Conservation (phyloP, 1,284 basidiomycete species). For the Ceratobasidium papillatum region DNA sequence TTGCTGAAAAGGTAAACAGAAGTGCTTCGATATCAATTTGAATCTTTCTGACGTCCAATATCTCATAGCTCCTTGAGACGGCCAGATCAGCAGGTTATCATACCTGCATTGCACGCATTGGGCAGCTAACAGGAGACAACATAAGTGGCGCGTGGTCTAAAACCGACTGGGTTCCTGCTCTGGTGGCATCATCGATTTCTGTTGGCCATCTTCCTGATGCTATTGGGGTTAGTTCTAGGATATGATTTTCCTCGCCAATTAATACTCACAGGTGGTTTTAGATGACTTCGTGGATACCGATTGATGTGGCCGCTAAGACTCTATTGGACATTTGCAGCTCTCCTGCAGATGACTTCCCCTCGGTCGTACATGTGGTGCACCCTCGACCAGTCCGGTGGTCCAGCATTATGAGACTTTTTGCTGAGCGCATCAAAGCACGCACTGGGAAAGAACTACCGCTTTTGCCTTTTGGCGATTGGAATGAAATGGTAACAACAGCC, state of each 20-base stretch:
- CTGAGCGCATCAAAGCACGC: not conserved
- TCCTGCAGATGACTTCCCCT: not conserved
- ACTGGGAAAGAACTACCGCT: constrained; percentile 10
- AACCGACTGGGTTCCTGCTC: constrained; percentile 42
- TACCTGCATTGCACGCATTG: constrained; percentile 40
- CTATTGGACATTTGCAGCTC: constrained; percentile 8
- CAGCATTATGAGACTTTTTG: constrained; percentile 12
- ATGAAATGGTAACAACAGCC: constrained; percentile 1
- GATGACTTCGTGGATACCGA: constrained; percentile 28
- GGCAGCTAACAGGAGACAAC: constrained; percentile 41
- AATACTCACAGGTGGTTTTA: not conserved
- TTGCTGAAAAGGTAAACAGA: constrained; percentile 40
- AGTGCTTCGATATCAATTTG: not conserved
- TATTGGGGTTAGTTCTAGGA: constrained; percentile 20
- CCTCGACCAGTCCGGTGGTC: constrained; percentile 15
- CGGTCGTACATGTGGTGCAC: constrained; percentile 33
- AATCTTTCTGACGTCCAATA: not conserved
- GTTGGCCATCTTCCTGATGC: constrained; percentile 34
- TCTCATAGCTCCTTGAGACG: constrained; percentile 22
- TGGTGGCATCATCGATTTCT: constrained; percentile 36
- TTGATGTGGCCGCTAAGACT: constrained; percentile 22
- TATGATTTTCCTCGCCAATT: not conserved
- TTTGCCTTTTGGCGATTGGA: constrained; percentile 10
- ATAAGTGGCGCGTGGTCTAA: constrained; percentile 42
- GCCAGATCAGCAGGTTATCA: constrained; percentile 26